Conservation (phyloP, 176 grass and related monocot species). For the Metroxylon sagu region DNA sequence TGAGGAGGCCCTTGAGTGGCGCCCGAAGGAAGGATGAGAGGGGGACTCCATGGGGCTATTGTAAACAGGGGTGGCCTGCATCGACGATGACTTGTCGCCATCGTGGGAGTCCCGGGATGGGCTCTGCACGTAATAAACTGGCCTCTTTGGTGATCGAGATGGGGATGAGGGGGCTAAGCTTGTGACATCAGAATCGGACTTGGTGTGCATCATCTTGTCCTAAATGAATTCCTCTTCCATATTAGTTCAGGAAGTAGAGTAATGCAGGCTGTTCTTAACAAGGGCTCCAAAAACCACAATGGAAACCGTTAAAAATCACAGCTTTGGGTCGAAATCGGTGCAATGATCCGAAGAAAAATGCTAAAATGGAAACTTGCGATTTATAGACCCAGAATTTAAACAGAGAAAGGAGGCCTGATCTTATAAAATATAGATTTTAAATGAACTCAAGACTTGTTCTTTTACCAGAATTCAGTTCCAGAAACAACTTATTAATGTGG, state of each 20-base stretch:
- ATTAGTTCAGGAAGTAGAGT: background rate
- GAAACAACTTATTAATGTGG: too few relatives aligned
- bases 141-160: constrained; percentile 50
- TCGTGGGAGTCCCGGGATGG: constrained; percentile 77
- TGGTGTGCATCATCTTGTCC: constrained; percentile 52
- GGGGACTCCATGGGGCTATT: constrained; percentile 83
- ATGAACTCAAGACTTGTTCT: too few relatives aligned
- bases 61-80: constrained; percentile 72
- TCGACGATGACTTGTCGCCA: constrained; percentile 70
- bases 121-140: constrained; percentile 91
- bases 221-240: background rate
- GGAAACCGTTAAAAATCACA: too few relatives aligned
- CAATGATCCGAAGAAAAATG: too few relatives aligned
- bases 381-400: too few relatives aligned
- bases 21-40: constrained; percentile 64
- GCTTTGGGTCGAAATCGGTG: too few relatives aligned
- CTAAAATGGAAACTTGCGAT: too few relatives aligned
- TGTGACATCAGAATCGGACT: constrained; percentile 83
- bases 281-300: background rate
- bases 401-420: too few relatives aligned
- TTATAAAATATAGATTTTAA: too few relatives aligned
- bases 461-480: too few relatives aligned
- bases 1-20: constrained; percentile 73
- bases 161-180: constrained; percentile 58
- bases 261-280: background rate